These are phyloP conservation scores for Moniliophthora roreri DNA, from an alignment of 1,284 basidiomycete species.

Conservation along the genomic window DNA sequence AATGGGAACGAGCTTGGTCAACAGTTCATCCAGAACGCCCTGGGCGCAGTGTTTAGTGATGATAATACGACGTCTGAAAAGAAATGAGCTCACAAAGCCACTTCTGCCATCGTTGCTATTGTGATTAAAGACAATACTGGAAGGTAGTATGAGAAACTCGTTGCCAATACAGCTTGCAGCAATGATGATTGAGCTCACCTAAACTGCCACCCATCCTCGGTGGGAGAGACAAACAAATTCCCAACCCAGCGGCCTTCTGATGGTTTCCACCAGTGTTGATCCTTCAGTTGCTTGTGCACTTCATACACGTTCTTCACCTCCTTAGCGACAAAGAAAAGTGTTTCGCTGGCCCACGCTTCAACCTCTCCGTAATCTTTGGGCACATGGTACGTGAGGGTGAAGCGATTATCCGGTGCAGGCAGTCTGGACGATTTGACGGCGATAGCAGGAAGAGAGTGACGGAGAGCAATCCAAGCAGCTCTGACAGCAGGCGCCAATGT, in stretches of 20 bases:
- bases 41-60: neutral
- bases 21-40: neutral
- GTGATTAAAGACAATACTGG: conserved; percentile 1
- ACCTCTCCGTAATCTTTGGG: conserved; percentile 9
- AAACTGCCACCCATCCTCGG: conserved; percentile 12
- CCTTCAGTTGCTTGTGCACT: conserved; percentile 8
- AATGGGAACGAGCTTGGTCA: neutral
- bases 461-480: conserved; percentile 13
- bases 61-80: neutral
- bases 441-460: conserved; percentile 10
- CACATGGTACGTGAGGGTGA: conserved; percentile 10
- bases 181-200: neutral
- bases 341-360: conserved; percentile 10
- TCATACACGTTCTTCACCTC: conserved; percentile 8
- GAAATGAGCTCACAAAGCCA: neutral
- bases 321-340: conserved; percentile 12
- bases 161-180: neutral
- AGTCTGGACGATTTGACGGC: conserved; percentile 9
- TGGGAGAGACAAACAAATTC: conserved; percentile 13
- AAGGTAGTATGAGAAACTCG: neutral
- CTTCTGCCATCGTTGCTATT: conserved; percentile 3
- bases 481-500: conserved; percentile 2
- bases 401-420: conserved; percentile 9
- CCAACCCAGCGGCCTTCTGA: conserved; percentile 6
- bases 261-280: conserved; percentile 11